Conservation (phyloP, 1,284 basidiomycete species). For the Ganoderma lucidum region DNA sequence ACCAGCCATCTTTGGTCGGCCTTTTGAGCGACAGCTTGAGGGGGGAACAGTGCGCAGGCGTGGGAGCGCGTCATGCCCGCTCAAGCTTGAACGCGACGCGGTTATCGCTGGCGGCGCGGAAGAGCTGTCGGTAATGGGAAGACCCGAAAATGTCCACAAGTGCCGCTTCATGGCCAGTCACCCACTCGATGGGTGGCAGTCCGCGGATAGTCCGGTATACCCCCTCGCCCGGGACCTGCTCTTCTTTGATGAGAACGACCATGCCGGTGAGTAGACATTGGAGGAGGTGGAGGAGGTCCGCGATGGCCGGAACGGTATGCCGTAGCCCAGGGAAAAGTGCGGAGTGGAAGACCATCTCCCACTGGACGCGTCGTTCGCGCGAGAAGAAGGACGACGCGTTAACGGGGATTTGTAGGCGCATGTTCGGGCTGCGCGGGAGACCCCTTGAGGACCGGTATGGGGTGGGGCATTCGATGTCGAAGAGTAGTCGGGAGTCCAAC, state of each 20-base stretch:
- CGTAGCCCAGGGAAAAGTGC: conserved; percentile 82
- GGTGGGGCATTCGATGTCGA: conserved; percentile 77
- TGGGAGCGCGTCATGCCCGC: conserved; percentile 35
- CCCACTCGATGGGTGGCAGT: conserved; percentile 78
- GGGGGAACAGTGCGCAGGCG: conserved; percentile 23
- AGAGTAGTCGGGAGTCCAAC: conserved; percentile 75
- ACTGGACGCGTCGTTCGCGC: conserved; percentile 81
- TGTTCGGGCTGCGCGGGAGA: conserved; percentile 75
- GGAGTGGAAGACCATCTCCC: conserved; percentile 89
- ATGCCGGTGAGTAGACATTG: conserved; percentile 85
- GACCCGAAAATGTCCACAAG: conserved; percentile 77
- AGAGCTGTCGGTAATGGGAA: conserved; percentile 72
- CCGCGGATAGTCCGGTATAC: conserved; percentile 77
- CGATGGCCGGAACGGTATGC: conserved; percentile 78
- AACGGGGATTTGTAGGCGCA: conserved; percentile 74
- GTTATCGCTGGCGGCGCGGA: conserved; percentile 74
- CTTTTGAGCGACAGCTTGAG: conserved; percentile 23
- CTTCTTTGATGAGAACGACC: conserved; percentile 78
- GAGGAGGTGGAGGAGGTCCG: conserved; percentile 77
- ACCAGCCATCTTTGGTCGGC: conserved; percentile 28
- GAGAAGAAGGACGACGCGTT: conserved; percentile 85
- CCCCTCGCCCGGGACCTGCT: conserved; percentile 66
- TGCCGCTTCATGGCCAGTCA: conserved; percentile 68
- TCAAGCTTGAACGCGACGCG: conserved; percentile 78
- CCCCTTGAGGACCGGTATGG: conserved; percentile 78